Evolutionary conservation across 1,139 yeast species (phyloP).

Genomic region (Pichia sp.): DNA sequence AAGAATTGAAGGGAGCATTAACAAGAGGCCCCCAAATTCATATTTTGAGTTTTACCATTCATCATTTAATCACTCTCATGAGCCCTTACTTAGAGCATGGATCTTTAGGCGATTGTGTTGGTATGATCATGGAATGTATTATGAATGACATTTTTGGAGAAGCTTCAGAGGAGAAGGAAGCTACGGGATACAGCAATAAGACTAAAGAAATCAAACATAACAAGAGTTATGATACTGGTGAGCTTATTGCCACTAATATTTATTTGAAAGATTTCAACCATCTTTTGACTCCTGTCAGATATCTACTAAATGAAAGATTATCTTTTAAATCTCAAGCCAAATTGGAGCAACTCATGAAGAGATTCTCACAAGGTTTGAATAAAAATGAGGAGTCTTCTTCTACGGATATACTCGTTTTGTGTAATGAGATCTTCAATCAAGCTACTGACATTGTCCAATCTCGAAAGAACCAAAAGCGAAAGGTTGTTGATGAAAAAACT

Average conservation of each 20-base stretch:
- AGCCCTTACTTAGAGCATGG: slow-evolving; percentile 52
- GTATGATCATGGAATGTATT: slow-evolving; percentile 59
- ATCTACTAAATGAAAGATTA: slow-evolving; percentile 60
- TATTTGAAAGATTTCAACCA: slow-evolving; percentile 55
- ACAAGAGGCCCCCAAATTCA: slow-evolving; percentile 92
- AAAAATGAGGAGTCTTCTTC: slow-evolving; percentile 61
- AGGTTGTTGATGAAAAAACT: slow-evolving; percentile 31
- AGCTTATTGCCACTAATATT: slow-evolving; percentile 64
- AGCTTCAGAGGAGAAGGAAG: slow-evolving; percentile 92
- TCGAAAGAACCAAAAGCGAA: slow-evolving; percentile 26
- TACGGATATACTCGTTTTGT: slow-evolving; percentile 59
- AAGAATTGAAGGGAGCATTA: slow-evolving; percentile 74
- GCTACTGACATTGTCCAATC: slow-evolving; percentile 37
- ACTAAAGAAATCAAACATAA: slow-evolving; percentile 90
- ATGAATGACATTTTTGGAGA: slow-evolving; percentile 95
- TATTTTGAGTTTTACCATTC: slow-evolving; percentile 84
- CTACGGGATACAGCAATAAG: slow-evolving; percentile 80
- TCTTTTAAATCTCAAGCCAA: slow-evolving; percentile 68
- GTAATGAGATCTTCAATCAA: slow-evolving; percentile 68
- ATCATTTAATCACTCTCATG: slow-evolving; percentile 59
- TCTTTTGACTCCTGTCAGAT: slow-evolving; percentile 66
- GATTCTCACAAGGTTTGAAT: slow-evolving; percentile 73
- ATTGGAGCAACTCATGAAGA: slow-evolving; percentile 71
- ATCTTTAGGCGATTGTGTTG: slow-evolving; percentile 68
- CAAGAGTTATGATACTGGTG: slow-evolving; percentile 85